Conservation (phyloP, 306 rosid species). For the Boehmeria nivea region DNA sequence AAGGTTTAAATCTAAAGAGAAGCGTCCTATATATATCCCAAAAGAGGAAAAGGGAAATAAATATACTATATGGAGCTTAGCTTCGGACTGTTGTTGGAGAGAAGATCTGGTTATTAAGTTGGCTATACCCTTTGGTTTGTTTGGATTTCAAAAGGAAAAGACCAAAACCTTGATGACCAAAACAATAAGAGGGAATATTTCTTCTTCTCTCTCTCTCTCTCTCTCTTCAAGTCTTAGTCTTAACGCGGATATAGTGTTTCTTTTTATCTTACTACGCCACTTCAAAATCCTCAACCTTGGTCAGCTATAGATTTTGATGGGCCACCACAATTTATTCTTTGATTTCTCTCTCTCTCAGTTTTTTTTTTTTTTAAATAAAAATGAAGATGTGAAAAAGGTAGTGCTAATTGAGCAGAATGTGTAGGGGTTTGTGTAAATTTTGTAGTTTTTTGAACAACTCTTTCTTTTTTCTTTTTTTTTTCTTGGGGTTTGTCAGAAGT, state of each 20-base stretch:
- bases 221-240: not conserved
- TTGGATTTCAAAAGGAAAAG: constrained; percentile 48
- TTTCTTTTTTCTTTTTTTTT: not conserved
- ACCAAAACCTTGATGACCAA: constrained; percentile 41
- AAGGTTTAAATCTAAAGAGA: constrained; percentile 34
- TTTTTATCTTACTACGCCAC: constrained; percentile 7
- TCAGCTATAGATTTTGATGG: constrained; percentile 70
- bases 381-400: constrained; percentile 36
- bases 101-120: constrained; percentile 27
- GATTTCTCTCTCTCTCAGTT: constrained; percentile 10
- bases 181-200: constrained; percentile 25
- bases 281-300: constrained; percentile 39
- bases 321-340: constrained; percentile 36
- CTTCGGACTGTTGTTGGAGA: constrained; percentile 28
- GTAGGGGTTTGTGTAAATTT: constrained; percentile 26
- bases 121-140: constrained; percentile 28
- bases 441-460: constrained; percentile 2
- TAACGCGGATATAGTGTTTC: too few relatives aligned
- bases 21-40: constrained; percentile 8
- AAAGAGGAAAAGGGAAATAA: not conserved
- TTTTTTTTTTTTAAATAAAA: not conserved
- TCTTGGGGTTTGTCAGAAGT: constrained; percentile 12
- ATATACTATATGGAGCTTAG: constrained; percentile 23
- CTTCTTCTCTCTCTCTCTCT: constrained; percentile 14
- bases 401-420: constrained; percentile 31